Conservation (phyloP, 2,329 filamentous ascomycete species). For the Fonsecaea monophora region DNA sequence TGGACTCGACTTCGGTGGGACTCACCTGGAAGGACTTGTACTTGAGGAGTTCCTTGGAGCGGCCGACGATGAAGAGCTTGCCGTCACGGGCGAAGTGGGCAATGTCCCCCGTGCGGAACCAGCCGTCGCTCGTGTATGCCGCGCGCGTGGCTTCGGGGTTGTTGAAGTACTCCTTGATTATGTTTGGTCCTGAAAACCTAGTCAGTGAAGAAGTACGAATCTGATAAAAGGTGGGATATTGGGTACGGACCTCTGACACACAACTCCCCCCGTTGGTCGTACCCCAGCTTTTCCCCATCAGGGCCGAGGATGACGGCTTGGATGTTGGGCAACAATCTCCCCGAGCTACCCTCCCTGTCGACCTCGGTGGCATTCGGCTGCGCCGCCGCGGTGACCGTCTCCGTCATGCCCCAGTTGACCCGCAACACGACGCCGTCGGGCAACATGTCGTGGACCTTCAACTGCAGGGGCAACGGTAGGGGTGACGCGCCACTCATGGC, state of each 20-base stretch:
- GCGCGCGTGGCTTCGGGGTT: slow-evolving; percentile 44
- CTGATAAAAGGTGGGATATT: slow-evolving; percentile 42
- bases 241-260: slow-evolving; percentile 46
- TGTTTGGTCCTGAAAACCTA: slow-evolving; percentile 24
- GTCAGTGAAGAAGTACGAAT: neutral
- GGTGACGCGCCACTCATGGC: slow-evolving; percentile 33
- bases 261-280: slow-evolving; percentile 46
- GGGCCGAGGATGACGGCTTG: slow-evolving; percentile 45
- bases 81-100: slow-evolving; percentile 46
- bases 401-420: slow-evolving; percentile 61
- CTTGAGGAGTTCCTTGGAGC: slow-evolving; percentile 56
- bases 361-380: slow-evolving; percentile 45
- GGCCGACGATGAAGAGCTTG: slow-evolving; percentile 51
- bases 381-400: slow-evolving; percentile 49
- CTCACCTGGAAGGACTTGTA: slow-evolving; percentile 55
- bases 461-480: slow-evolving; percentile 23
- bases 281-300: slow-evolving; percentile 43
- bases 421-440: slow-evolving; percentile 26
- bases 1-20: slow-evolving; percentile 56
- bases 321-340: slow-evolving; percentile 50
- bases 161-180: slow-evolving; percentile 37
- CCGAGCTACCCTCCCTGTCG: slow-evolving; percentile 57
- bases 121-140: slow-evolving; percentile 46
- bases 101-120: slow-evolving; percentile 54
- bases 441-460: slow-evolving; percentile 28